Conservation (phyloP, 2,329 filamentous ascomycete genomes). For the Helotiales sp. region DNA sequence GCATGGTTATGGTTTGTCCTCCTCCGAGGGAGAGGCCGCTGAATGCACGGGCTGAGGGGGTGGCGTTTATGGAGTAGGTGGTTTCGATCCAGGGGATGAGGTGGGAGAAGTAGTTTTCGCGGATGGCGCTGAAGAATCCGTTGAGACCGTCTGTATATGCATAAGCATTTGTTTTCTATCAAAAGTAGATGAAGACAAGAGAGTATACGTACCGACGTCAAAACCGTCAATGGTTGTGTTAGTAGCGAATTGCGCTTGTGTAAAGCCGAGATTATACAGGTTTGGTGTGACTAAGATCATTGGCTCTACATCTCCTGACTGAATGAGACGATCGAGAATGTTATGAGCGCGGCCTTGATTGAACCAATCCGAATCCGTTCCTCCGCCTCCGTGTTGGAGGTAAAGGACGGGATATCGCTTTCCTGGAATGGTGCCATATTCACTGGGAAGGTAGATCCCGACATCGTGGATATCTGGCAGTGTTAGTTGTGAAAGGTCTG, state of each 20-base stretch:
- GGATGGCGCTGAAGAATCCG: background rate
- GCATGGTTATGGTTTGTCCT: background rate
- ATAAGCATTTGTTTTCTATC: background rate
- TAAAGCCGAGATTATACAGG: background rate
- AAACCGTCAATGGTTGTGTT: background rate
- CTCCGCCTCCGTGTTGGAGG: background rate
- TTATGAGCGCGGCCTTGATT: background rate
- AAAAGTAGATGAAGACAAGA: background rate
- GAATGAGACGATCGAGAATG: background rate
- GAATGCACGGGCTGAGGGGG: background rate
- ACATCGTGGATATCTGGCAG: background rate
- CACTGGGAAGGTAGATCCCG: background rate
- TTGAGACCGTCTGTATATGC: background rate
- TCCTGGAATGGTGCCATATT: background rate
- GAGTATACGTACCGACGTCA: background rate
- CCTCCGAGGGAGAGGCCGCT: background rate
- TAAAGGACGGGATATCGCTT: conserved; percentile 2
- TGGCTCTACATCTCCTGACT: background rate
- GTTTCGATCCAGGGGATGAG: background rate
- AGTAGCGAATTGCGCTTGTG: background rate
- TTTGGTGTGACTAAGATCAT: background rate
- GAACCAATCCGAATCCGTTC: conserved; percentile 1
- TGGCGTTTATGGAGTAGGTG: background rate
- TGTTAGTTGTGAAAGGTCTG: background rate
- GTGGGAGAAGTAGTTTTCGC: background rate